These are phyloP conservation scores for Xylariaceae sp. DNA, from an alignment of 2,329 filamentous ascomycete genomes.

Conservation along the genomic window DNA sequence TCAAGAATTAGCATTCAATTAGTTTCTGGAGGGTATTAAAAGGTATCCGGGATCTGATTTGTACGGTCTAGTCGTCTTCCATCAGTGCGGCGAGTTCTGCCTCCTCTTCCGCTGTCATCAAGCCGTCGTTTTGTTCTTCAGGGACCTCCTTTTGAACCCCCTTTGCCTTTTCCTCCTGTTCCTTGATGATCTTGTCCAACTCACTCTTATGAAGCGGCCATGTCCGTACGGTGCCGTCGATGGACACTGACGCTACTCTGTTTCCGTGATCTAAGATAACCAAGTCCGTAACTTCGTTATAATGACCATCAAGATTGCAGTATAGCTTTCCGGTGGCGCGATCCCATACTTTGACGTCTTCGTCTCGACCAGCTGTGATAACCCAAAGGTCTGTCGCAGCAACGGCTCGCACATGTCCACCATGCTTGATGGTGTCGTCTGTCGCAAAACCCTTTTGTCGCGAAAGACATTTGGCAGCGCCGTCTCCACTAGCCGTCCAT, in stretches of 20 bases:
- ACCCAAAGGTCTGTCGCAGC: constrained; percentile 71
- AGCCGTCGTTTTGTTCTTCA: constrained; percentile 41
- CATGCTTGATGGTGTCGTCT: constrained; percentile 71
- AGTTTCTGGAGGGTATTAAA: no score
- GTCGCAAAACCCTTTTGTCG: constrained; percentile 62
- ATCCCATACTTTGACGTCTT: constrained; percentile 90
- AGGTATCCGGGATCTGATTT: no score
- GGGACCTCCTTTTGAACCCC: constrained; percentile 45
- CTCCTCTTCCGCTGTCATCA: constrained; percentile 85
- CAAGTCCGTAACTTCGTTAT: constrained; percentile 84
- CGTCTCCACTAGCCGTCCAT: constrained; percentile 92
- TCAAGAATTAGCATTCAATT: no score
- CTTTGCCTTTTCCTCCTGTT: constrained; percentile 46
- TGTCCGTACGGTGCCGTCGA: constrained; percentile 80
- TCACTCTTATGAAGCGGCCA: constrained; percentile 68
- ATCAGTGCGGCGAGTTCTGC: constrained; percentile 87
- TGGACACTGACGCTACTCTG: constrained; percentile 71
- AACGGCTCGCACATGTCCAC: constrained; percentile 84
- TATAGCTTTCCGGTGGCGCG: constrained; percentile 64
- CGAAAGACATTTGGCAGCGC: constrained; percentile 74
- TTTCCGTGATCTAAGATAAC: constrained; percentile 51
- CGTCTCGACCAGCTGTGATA: constrained; percentile 82
- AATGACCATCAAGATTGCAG: constrained; percentile 76
- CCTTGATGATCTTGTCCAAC: constrained; percentile 46
- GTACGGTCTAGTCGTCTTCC: constrained; percentile 49